Conservation (phyloP, 2,329 filamentous ascomycete genomes). For the Trematosphaeria pertusa region DNA sequence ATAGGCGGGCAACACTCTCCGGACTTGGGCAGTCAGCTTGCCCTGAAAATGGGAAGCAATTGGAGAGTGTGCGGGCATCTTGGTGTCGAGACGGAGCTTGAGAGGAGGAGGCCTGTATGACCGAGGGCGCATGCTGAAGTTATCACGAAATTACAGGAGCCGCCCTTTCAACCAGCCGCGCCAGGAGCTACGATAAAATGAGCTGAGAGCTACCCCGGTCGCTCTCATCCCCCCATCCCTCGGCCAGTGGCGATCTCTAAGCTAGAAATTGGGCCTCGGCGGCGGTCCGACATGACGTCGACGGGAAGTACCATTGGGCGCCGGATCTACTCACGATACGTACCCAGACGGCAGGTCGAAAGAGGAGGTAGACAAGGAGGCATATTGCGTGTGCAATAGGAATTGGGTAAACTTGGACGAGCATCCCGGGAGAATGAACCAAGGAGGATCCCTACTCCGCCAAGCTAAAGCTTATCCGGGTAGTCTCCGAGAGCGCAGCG, state of each 20-base stretch:
- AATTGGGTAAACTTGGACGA: constrained; percentile 10
- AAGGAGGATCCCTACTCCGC: constrained; percentile 21
- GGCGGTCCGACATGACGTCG: constrained; percentile 14
- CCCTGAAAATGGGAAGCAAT: constrained; percentile 42
- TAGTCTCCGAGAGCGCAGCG: constrained; percentile 23
- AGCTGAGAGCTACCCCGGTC: constrained; percentile 13
- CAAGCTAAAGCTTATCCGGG: constrained; percentile 31
- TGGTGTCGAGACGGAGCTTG: constrained; percentile 41
- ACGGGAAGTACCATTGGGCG: neutral
- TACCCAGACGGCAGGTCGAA: constrained; percentile 16
- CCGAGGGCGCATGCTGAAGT: constrained; percentile 44
- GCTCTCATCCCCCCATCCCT: constrained; percentile 8
- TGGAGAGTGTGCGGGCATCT: constrained; percentile 42
- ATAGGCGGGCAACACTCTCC: constrained; percentile 43
- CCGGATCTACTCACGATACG: constrained; percentile 7
- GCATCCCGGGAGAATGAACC: constrained; percentile 18
- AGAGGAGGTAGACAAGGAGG: constrained; percentile 7
- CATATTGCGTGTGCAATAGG: constrained; percentile 15
- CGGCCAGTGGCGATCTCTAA: constrained; percentile 8
- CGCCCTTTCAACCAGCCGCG: constrained; percentile 17
- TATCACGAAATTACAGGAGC: constrained; percentile 32
- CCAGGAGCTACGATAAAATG: constrained; percentile 14
- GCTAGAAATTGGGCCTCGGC: constrained; percentile 14
- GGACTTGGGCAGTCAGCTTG: constrained; percentile 42
- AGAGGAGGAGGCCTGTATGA: constrained; percentile 39